Evolutionary conservation across 208 protist species (phyloP).

Genomic region (Acanthamoeba culbertsoni): DNA sequence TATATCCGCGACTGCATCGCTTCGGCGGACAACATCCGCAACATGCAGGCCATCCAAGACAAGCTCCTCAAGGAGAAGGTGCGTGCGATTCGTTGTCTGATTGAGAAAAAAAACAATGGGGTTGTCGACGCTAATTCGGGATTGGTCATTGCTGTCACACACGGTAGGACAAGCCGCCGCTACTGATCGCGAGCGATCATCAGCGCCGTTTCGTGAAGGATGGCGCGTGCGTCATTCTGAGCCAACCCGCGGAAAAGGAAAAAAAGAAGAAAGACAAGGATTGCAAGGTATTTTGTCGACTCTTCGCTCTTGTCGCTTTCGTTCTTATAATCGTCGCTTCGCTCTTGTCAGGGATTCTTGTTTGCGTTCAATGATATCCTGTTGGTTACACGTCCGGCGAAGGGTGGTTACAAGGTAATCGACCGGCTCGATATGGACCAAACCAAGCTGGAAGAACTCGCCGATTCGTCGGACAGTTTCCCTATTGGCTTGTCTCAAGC

Average conservation of each 20-base stretch:
- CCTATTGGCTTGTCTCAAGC: not conserved
- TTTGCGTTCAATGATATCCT: constrained; percentile 47
- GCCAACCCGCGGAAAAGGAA: not conserved
- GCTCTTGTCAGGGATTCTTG: not conserved
- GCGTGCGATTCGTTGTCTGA: not conserved
- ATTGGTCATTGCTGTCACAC: too few species aligned
- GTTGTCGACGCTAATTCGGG: too few species aligned
- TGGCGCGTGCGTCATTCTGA: not conserved
- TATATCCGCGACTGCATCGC: constrained; percentile 53
- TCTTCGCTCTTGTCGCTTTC: not conserved
- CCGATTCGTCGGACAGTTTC: not conserved
- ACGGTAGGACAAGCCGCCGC: constrained; percentile 1
- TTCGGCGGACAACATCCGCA: not conserved
- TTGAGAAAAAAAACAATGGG: not conserved
- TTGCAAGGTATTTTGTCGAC: not conserved
- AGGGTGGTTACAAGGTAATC: constrained; percentile 32
- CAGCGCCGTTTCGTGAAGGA: constrained; percentile 6
- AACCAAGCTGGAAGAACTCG: not conserved
- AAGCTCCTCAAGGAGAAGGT: constrained; percentile 32
- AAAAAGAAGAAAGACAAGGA: constrained; percentile 42
- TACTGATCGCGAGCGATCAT: not conserved
- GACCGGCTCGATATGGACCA: constrained; percentile 34
- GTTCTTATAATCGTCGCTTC: not conserved
- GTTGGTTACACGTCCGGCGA: not conserved
- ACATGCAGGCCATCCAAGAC: constrained; percentile 36